Percentiles rank a stretch among this genome's conserved stretches.
Conservation (phyloP, 345 rosid genomes). For the Eucalyptus cloeziana region DNA sequence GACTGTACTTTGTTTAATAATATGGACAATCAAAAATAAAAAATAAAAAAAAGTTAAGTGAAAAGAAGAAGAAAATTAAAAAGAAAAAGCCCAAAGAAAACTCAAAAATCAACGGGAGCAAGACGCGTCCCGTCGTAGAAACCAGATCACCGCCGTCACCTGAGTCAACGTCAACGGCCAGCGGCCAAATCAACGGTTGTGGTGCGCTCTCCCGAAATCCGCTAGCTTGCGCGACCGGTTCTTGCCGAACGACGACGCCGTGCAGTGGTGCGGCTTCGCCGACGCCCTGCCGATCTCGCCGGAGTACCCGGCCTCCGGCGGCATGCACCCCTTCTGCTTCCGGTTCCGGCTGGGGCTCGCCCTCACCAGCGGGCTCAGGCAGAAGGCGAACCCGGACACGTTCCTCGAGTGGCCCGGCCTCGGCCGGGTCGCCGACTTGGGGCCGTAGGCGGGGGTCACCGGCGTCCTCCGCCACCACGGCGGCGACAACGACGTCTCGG, state of each 20-base stretch:
- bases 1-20: neutral
- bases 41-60: neutral
- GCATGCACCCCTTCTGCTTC: constrained; percentile 16
- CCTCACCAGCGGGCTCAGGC: constrained; percentile 88
- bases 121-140: neutral
- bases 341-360: constrained; percentile 64
- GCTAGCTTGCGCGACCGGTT: constrained; percentile 90
- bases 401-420: neutral
- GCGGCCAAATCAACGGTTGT: constrained; percentile 38
- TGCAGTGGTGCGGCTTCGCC: constrained; percentile 43
- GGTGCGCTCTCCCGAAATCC: constrained; percentile 68
- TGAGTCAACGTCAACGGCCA: constrained; percentile 9
- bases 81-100: neutral
- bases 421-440: neutral
- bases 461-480: constrained; percentile 25
- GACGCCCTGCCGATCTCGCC: constrained; percentile 32
- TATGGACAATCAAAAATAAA: neutral
- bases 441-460: constrained; percentile 9
- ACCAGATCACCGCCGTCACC: neutral
- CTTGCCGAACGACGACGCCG: constrained; percentile 63
- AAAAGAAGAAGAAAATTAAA: neutral
- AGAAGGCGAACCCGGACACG: constrained; percentile 16
- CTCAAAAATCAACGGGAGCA: neutral
- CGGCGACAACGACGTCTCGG: constrained; percentile 1
- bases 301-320: constrained; percentile 29